Base-by-base conservation (phyloP, 2,329 filamentous ascomycete species). In the Sodiomyces alkalinus region DNA sequence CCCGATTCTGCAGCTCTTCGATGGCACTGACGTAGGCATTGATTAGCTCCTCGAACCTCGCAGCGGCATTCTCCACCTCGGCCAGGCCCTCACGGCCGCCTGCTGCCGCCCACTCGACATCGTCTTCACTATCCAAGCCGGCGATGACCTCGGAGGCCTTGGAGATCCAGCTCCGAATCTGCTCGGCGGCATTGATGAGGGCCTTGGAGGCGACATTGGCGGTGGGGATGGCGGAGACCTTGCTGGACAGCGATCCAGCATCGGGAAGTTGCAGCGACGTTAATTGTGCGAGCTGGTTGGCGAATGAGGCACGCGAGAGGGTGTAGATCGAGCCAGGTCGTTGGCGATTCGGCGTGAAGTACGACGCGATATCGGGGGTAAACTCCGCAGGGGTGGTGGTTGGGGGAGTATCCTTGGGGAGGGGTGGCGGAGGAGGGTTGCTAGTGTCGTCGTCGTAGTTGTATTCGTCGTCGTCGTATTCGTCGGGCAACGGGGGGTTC, bases 1-100 rank as follows among this genome's bases (percentile, higher is more conserved):
- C 48, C 9, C 90, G 78, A 27, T 66, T 58, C 51, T 96, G 86
- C 22, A 98, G 62, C 36, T 86, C 76, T 47, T 96, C 90, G 41
- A 96, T 94, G n/a, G 87, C 85, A 34, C 74, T 68, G 30, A 96
- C 80, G 46, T 94, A 98, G 38, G 92, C 81, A 42, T 86, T 82
- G 46, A 96, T 83, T 31, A 98, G 62, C 28, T 76, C 72, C 46
- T 93, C 85, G 43, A 96, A 98, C 27, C 80, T 75, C 20, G 66
- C 60, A 35, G 96, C 87, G 14, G 87, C 73, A 39, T 60, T 68
- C 43, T 79, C 74, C 15, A 79, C 74, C 40, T 79, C 74, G 28
- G 74, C 75, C 19, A 87, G 60, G 3, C 81, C 81, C 51, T 87
- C 80, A 35, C 79, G 65, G 3, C 90, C 90, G 29, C 83, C 90